These are phyloP conservation scores for Saccharomyces jurei DNA, from an alignment of 805 yeast genomes.

Conservation along the genomic window DNA sequence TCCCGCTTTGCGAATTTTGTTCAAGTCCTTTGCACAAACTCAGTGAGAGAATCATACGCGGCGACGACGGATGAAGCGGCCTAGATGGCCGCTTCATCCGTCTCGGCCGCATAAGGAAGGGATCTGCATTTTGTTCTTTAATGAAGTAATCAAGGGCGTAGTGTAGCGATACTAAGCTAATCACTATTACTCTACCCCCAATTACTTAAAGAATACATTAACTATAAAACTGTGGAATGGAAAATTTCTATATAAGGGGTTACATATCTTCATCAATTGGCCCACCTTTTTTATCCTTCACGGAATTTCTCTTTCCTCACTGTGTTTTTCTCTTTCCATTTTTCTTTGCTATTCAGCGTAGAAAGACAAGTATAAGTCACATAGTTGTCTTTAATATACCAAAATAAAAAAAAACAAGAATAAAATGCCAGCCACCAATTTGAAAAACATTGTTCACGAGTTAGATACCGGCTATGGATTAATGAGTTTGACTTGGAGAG, in stretches of 20 bases:
- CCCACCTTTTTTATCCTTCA: not conserved
- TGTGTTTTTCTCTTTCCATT: not conserved
- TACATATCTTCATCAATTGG: not conserved
- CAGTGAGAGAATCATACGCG: not conserved
- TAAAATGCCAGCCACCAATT: slow-evolving; percentile 17
- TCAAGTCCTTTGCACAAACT: not conserved
- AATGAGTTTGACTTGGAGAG: slow-evolving; percentile 73
- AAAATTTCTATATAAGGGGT: not conserved
- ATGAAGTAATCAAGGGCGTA: not conserved
- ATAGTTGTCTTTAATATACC: not conserved
- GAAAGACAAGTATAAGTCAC: not conserved
- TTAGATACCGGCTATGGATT: slow-evolving; percentile 57
- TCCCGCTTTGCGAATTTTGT: not conserved
- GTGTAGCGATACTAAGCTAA: not conserved
- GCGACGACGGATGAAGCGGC: not conserved
- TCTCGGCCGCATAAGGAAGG: not conserved
- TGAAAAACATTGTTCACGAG: slow-evolving; percentile 13
- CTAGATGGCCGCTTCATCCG: not conserved
- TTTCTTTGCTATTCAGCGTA: not conserved
- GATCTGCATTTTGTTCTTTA: not conserved
- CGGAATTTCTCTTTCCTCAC: not conserved
- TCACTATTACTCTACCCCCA: not conserved
- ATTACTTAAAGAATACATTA: not conserved
- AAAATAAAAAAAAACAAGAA: not conserved
- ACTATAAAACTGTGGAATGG: not conserved